Evolutionary conservation across 2,329 filamentous ascomycete genomes (phyloP).

Genomic region (Penicillium sp.): DNA sequence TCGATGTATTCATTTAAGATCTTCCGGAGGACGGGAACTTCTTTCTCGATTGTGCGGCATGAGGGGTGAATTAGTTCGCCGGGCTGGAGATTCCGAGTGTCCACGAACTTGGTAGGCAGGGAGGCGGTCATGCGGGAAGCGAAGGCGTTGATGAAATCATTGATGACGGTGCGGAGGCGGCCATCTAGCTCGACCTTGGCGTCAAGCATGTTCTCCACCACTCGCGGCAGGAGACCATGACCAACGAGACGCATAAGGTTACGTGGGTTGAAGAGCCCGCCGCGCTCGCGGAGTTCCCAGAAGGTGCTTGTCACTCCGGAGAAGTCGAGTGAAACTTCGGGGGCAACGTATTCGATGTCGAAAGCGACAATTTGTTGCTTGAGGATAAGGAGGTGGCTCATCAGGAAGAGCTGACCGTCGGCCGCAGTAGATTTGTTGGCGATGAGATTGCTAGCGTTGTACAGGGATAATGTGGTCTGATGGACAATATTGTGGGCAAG

Average conservation of each 20-base stretch:
- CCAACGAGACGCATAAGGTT: conserved; percentile 57
- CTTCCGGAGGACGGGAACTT: conserved; percentile 51
- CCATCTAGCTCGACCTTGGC: conserved; percentile 64
- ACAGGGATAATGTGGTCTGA: conserved; percentile 77
- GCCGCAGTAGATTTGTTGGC: conserved; percentile 55
- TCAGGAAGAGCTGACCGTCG: conserved; percentile 83
- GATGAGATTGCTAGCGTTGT: conserved; percentile 67
- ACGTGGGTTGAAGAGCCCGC: conserved; percentile 59
- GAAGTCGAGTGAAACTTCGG: conserved; percentile 61
- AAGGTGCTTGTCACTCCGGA: conserved; percentile 61
- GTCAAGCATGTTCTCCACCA: conserved; percentile 66
- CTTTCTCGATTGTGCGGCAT: conserved; percentile 52
- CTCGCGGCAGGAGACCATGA: conserved; percentile 55
- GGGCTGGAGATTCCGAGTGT: conserved; percentile 35
- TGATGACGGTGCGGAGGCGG: conserved; percentile 57
- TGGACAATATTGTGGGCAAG: conserved; percentile 77
- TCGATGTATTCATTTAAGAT: conserved; percentile 60
- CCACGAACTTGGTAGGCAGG: conserved; percentile 37
- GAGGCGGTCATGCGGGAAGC: conserved; percentile 52
- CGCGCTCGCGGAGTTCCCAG: conserved; percentile 60
- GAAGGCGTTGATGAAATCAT: conserved; percentile 58
- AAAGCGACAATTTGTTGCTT: conserved; percentile 96
- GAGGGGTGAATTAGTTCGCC: conserved; percentile 45
- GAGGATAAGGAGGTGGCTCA: conserved; percentile 88
- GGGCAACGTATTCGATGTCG: conserved; percentile 73